Evolutionary conservation across 352 stramenopile genomes (phyloP).

Genomic region (Phytopythium chamaehyphon): DNA sequence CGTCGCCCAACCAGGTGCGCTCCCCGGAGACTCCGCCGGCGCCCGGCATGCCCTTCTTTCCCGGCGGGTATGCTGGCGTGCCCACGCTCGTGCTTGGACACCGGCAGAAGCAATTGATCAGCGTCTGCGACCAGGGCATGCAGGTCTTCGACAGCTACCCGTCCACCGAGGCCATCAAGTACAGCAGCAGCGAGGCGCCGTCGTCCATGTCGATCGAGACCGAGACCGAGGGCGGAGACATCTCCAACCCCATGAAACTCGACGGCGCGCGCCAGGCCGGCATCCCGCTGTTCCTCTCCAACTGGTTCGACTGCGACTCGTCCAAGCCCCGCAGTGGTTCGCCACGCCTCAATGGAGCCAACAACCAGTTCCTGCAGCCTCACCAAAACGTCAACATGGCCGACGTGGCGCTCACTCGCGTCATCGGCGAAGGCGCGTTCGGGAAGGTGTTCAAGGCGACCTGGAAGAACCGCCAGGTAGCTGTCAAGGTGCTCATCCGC

Average conservation of each 20-base stretch:
- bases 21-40: slow-evolving; percentile 19
- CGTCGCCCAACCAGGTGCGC: slow-evolving; percentile 28
- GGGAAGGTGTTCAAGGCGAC: slow-evolving; percentile 68
- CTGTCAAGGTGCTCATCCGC: slow-evolving; percentile 73
- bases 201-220: slow-evolving; percentile 14
- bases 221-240: slow-evolving; percentile 25
- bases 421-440: slow-evolving; percentile 79
- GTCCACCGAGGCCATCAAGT: slow-evolving; percentile 17
- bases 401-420: slow-evolving; percentile 44
- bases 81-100: slow-evolving; percentile 14
- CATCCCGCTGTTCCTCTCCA: slow-evolving; percentile 60
- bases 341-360: slow-evolving; percentile 3
- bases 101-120: slow-evolving; percentile 20
- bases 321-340: not conserved
- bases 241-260: slow-evolving; percentile 39
- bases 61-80: slow-evolving; percentile 19
- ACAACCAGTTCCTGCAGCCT: slow-evolving; percentile 23
- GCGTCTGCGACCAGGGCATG: slow-evolving; percentile 22
- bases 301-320: slow-evolving; percentile 34
- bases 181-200: slow-evolving; percentile 24
- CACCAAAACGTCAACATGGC: slow-evolving; percentile 58
- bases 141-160: slow-evolving; percentile 24
- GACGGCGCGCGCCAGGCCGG: slow-evolving; percentile 49
- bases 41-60: slow-evolving; percentile 10
- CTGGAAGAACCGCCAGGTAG: slow-evolving; percentile 54